Evolutionary conservation across 2,329 filamentous ascomycete species (phyloP), one percentile per base, ranked within the genome.

Genomic region (Pseudogymnoascus sp.): DNA sequence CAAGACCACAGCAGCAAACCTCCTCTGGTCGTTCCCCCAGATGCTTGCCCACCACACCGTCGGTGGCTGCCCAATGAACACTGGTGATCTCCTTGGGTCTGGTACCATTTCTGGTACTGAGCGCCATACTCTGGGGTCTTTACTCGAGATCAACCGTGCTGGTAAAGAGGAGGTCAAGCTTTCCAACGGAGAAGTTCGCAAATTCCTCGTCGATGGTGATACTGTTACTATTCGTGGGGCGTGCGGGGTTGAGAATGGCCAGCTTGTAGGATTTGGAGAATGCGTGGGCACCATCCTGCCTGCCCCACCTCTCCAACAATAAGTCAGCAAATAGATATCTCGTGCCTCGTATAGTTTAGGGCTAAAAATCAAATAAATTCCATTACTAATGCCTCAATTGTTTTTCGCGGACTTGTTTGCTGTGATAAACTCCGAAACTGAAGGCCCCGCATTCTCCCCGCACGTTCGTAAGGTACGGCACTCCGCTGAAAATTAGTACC

Each of bases 1-100:
- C 1, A 80, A 76, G 65, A 88, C 81, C 64, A 88, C 81, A 63
- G 83, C 86, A 8, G 83, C 80, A 67, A 83, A 93, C 69, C 78
- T 93, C 9, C 79, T 93, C n/a, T 93, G 86, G 81, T 92, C 88
- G 0, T 93, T 93, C 75, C 83, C 88, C 4, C 90, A 93, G 73
- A 92, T 93, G 89, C 79, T 93, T 41, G 84, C 90, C 1, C 90
- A 93, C 72, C 90, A 93, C 72, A 86, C 87, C 1, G 81, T 90
- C 55, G 89, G 87, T 1, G 90, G 90, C 5, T 95, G 90, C 73
- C 85, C 86, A 3, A 81, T 95, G 79, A 82, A 85, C 55, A 82
- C 86, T 0, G 90, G 90, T 35, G 90, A 95, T 71, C 74, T 95
- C 61, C 76, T 95, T 5, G 90, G 89, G 1, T 90, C 88, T 1